These are phyloP conservation scores for Ophiocytium majus DNA, from an alignment of 352 stramenopile genomes.

Conservation along the genomic window DNA sequence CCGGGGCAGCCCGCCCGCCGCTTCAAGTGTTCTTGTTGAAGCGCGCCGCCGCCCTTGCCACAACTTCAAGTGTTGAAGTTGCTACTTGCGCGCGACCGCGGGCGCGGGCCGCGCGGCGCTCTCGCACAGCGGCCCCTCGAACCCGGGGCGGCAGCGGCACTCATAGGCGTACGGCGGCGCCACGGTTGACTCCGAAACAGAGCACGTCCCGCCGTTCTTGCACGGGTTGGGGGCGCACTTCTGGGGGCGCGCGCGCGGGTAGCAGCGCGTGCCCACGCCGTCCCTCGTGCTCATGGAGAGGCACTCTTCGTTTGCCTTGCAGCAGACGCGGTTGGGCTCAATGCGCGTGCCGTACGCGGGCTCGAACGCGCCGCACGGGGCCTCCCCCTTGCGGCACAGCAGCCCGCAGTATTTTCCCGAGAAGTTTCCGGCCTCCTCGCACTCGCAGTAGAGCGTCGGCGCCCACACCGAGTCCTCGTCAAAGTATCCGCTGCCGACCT, in stretches of 20 bases:
- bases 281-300: not conserved
- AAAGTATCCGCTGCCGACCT: too few species aligned
- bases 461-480: not conserved
- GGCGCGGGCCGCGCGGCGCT: too few species aligned
- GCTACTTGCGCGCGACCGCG: too few species aligned
- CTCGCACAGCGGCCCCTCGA: too few species aligned
- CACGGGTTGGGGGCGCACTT: not conserved
- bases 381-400: not conserved
- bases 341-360: not conserved
- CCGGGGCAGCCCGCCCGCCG: too few species aligned
- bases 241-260: too few species aligned
- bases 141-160: too few species aligned
- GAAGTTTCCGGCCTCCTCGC: not conserved
- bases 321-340: not conserved
- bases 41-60: too few species aligned
- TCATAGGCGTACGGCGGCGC: too few species aligned
- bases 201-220: not conserved
- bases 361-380: not conserved
- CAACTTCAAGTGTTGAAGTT: too few species aligned
- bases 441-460: not conserved
- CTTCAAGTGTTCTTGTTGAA: too few species aligned
- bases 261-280: not conserved
- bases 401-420: not conserved
- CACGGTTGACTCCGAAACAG: not conserved
- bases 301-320: not conserved